Conservation (phyloP, 2,329 filamentous ascomycete genomes). For the Dendryphion nanum region DNA sequence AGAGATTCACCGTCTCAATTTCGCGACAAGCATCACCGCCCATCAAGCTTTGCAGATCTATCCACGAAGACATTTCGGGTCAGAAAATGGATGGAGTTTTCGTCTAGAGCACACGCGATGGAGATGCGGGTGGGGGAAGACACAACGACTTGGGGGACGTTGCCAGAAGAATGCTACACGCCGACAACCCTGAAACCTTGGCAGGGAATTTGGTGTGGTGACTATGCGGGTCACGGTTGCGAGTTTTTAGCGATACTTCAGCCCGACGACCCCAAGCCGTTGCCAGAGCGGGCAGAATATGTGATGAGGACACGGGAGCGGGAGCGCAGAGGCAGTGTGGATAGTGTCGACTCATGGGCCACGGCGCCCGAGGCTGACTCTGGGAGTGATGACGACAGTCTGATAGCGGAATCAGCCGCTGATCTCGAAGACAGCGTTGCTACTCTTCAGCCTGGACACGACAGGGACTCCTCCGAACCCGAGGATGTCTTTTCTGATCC, state of each 20-base stretch:
- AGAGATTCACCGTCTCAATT: conserved; percentile 49
- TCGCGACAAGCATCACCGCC: conserved; percentile 47
- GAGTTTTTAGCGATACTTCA: conserved; percentile 86
- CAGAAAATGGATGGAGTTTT: conserved; percentile 72
- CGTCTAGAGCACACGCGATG: conserved; percentile 23
- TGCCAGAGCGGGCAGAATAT: conserved; percentile 37
- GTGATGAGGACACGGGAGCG: conserved; percentile 24
- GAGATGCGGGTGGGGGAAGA: conserved; percentile 51
- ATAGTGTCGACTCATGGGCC: conserved; percentile 29
- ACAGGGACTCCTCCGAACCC: neutral
- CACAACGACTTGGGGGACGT: conserved; percentile 66
- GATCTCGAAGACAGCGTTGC: conserved; percentile 43
- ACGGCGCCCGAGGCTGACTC: conserved; percentile 25
- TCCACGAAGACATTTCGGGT: conserved; percentile 72
- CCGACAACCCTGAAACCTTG: conserved; percentile 79
- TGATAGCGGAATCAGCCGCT: conserved; percentile 10
- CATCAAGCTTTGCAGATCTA: conserved; percentile 57
- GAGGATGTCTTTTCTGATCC: neutral
- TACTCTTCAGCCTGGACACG: conserved; percentile 16
- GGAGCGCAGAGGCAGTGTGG: conserved; percentile 26
- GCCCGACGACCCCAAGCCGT: conserved; percentile 51
- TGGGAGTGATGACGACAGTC: conserved; percentile 7
- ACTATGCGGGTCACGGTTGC: conserved; percentile 83
- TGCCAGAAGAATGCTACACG: conserved; percentile 73
- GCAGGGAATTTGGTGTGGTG: conserved; percentile 88